Percentiles rank a stretch among this genome's conserved stretches.
These are phyloP conservation scores for Stephania yunnanensis DNA, from an alignment of 164 flowering plant genomes.

Conservation along the genomic window DNA sequence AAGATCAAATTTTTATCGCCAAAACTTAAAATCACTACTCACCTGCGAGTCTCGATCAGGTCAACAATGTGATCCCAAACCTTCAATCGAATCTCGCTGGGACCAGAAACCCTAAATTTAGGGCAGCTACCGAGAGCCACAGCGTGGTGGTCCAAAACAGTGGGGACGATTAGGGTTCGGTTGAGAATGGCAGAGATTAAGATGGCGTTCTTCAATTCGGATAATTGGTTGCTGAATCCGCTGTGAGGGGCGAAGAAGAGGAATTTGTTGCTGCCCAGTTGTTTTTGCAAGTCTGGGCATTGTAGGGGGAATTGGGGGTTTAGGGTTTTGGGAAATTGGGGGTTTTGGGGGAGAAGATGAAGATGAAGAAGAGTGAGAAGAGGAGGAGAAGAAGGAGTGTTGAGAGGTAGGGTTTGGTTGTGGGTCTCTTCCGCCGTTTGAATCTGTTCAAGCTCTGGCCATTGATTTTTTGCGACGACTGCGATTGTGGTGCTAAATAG, in stretches of 20 bases:
- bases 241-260: slow-evolving; percentile 89
- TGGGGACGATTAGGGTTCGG: slow-evolving; percentile 82
- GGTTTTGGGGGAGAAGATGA: slow-evolving; percentile 14
- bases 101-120: slow-evolving; percentile 69
- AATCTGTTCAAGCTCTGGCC: not conserved
- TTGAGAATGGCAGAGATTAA: slow-evolving; percentile 69
- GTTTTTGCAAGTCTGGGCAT: slow-evolving; percentile 12
- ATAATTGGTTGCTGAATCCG: slow-evolving; percentile 92
- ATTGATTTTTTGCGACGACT: no score
- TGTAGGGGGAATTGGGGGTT: slow-evolving; percentile 14
- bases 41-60: slow-evolving; percentile 58
- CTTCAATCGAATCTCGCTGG: slow-evolving; percentile 45
- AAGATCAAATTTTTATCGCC: no score
- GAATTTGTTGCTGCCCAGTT: slow-evolving; percentile 36
- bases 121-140: slow-evolving; percentile 94
- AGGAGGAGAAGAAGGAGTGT: not conserved
- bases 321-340: slow-evolving; percentile 6
- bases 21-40: slow-evolving; percentile 8
- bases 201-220: slow-evolving; percentile 78
- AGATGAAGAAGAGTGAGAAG: slow-evolving; percentile 13
- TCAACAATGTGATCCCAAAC: slow-evolving; percentile 71
- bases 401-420: not conserved
- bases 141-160: slow-evolving; percentile 84
- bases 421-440: slow-evolving; percentile 20
- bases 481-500: no score